Evolutionary conservation across 345 rosid species (phyloP).

Genomic region (Psidium friedrichsthalianum): DNA sequence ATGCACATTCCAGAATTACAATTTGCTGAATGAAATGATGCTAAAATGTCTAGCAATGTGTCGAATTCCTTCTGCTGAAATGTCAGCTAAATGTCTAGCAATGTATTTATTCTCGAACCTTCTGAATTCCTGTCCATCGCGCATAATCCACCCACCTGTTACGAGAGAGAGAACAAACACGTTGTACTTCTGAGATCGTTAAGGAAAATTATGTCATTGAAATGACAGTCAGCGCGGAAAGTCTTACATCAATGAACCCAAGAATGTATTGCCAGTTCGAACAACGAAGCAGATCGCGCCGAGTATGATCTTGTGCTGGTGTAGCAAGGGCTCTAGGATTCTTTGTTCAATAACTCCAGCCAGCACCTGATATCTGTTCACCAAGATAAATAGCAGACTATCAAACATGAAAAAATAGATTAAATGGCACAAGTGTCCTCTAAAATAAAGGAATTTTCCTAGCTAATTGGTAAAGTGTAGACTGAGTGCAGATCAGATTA

Average conservation of each 20-base stretch:
- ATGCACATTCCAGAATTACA: not conserved
- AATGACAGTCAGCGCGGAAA: not conserved
- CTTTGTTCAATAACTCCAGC: constrained; percentile 99
- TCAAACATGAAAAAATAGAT: not conserved
- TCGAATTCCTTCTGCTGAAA: too few relatives aligned
- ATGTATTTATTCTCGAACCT: constrained; percentile 11
- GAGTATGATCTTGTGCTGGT: constrained; percentile 73
- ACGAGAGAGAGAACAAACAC: not conserved
- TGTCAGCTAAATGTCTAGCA: not conserved
- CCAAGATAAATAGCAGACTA: not conserved
- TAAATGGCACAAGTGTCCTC: not conserved
- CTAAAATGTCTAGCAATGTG: not conserved
- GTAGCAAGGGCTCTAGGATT: constrained; percentile 84
- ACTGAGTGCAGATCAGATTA: not conserved
- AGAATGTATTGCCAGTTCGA: constrained; percentile 93
- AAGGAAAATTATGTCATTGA: not conserved
- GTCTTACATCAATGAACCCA: constrained; percentile 93
- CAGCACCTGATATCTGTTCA: constrained; percentile 80
- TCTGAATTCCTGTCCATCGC: constrained; percentile 77
- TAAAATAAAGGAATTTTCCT: not conserved
- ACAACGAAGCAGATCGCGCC: constrained; percentile 86
- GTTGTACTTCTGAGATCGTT: not conserved
- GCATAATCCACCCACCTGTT: constrained; percentile 99
- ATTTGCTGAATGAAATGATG: not conserved
- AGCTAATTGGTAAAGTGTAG: not conserved